Evolutionary conservation across 345 rosid species (phyloP), one percentile per base, ranked within the genome.

Genomic region (Hibiscus tridactylites): DNA sequence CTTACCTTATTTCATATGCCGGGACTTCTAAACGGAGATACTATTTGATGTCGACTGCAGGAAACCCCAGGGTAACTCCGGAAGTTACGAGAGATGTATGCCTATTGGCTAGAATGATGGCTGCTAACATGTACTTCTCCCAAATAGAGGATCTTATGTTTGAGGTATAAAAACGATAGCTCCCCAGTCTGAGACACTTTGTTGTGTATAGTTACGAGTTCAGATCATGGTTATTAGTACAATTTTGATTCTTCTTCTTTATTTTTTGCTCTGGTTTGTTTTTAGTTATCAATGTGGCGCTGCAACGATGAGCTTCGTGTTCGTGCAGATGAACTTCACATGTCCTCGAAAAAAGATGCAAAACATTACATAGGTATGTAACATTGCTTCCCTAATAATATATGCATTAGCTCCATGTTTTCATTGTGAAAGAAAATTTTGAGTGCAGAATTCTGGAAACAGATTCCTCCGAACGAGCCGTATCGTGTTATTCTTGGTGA

Each of bases 71-170:
- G 77, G 99, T 95, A 76, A 95, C 97, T 73, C 96, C 99, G 76
- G 99, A 95, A 76, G 97, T 95, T 56, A 95, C 97, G 11, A 89
- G 99, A 81, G 99, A 95, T 77, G 97, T 95, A 16, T 95, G 99
- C 83, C 88, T 95, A 59, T 76, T 95, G 73, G 97, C 99, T 19
- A 88, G 99, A 85, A 88, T 95, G 99, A 95, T 92, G 99, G 99
- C 99, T 29, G 99, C 97, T 73, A 95, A 95, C 83, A 72, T 95
- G 74, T 95, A 95, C 85, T 95, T 85, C 74, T 92, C 97, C 53
- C 99, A 92, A 78, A 95, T 95, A 16, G 99, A 95, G 85, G 99
- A 92, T 78, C 95, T 95, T 61, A 92, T 95, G 99, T 92, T 95
- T 46, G 97, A 95, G 97, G 99, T 95, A 86, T 71, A 24, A 44